A percentile compares a stretch with the other conserved stretches of the same genome.
Conservation (phyloP, 2,329 filamentous ascomycete genomes). For the Pyrenophora graminea region DNA sequence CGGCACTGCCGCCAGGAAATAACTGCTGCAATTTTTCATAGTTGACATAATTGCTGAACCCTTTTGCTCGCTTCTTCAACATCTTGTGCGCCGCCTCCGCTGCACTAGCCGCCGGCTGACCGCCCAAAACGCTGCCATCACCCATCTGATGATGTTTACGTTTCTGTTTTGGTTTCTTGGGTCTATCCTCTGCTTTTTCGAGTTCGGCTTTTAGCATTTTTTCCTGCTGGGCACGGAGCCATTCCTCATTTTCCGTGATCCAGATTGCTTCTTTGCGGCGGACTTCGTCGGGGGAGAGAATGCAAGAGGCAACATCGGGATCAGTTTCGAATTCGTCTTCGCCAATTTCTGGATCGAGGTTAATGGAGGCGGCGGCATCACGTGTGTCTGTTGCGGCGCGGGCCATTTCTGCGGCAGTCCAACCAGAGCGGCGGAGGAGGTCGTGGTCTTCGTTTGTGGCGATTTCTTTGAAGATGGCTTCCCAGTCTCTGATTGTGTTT, state of each 20-base stretch:
- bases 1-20: constrained; percentile 39
- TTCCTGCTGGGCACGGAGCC: constrained; percentile 82
- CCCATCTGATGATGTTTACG: constrained; percentile 46
- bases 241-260: constrained; percentile 94
- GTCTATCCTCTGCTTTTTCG: constrained; percentile 56
- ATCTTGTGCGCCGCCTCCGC: constrained; percentile 53
- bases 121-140: constrained; percentile 50
- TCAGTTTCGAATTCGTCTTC: constrained; percentile 89
- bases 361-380: constrained; percentile 20
- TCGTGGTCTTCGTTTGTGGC: constrained; percentile 36
- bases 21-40: constrained; percentile 52
- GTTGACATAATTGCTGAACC: constrained; percentile 52
- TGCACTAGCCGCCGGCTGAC: constrained; percentile 49
- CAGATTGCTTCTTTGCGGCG: constrained; percentile 88
- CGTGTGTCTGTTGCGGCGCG: constrained; percentile 30
- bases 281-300: constrained; percentile 73
- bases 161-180: constrained; percentile 54
- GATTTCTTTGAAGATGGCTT: constrained; percentile 36
- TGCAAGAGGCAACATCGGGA: constrained; percentile 79
- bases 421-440: constrained; percentile 30
- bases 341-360: constrained; percentile 61
- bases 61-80: constrained; percentile 51
- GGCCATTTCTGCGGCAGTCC: constrained; percentile 37
- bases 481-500: constrained; percentile 38
- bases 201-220: constrained; percentile 77